phyloP scores from a whole-genome alignment of 2,329 filamentous ascomycete genomes.

The Aspergillus novoparasiticus region DNA sequence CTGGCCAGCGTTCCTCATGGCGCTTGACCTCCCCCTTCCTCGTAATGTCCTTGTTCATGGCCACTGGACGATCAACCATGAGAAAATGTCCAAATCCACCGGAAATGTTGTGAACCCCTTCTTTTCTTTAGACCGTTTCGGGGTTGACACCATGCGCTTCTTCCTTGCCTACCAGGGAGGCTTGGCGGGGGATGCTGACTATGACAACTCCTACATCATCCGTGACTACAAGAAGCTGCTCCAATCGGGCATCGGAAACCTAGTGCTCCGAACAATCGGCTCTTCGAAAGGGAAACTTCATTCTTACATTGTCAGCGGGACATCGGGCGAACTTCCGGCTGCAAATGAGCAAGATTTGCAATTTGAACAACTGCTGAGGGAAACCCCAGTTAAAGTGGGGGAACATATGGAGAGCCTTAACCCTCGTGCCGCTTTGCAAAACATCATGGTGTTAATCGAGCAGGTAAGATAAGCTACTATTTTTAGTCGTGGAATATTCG shows the following conservation, averaged over 20 bases:
- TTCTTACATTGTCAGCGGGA: slow-evolving; percentile 55
- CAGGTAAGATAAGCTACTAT: slow-evolving; percentile 49
- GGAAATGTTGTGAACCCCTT: slow-evolving; percentile 96
- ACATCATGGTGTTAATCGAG: slow-evolving; percentile 64
- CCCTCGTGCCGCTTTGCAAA: slow-evolving; percentile 65
- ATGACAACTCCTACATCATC: slow-evolving; percentile 77
- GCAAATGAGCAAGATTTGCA: slow-evolving; percentile 32
- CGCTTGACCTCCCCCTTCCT: slow-evolving; percentile 76
- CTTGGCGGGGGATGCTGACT: slow-evolving; percentile 76
- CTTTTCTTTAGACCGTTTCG: slow-evolving; percentile 85
- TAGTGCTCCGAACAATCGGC: slow-evolving; percentile 70
- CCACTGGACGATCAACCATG: slow-evolving; percentile 89
- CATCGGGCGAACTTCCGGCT: slow-evolving; percentile 30
- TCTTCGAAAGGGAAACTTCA: slow-evolving; percentile 70
- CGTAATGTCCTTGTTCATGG: slow-evolving; percentile 83
- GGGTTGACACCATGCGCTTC: slow-evolving; percentile 83
- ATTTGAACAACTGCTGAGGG: slow-evolving; percentile 46
- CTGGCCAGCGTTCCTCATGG: slow-evolving; percentile 95
- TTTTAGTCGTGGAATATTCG: background rate
- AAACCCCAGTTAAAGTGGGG: slow-evolving; percentile 47
- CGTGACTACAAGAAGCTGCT: slow-evolving; percentile 78
- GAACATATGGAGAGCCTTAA: slow-evolving; percentile 65
- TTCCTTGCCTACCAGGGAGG: slow-evolving; percentile 83
- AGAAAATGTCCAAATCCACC: slow-evolving; percentile 95
- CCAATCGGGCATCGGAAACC: slow-evolving; percentile 76